These are phyloP conservation scores for Persicaria tinctoria DNA, from an alignment of 148 eudicot genomes.

Conservation along the genomic window DNA sequence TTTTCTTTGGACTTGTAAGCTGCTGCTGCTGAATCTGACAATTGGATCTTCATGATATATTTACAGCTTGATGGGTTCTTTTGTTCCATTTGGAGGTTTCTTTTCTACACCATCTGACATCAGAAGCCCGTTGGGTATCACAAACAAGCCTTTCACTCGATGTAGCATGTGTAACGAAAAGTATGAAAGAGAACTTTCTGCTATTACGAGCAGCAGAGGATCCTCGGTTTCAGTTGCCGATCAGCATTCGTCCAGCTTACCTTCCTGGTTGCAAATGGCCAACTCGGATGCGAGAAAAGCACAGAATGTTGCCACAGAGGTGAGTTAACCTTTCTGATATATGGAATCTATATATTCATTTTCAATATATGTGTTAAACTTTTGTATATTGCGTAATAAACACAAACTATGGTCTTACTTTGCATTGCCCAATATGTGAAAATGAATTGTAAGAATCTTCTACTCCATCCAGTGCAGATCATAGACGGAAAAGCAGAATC, in stretches of 20 bases:
- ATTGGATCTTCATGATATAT: conserved; percentile 14
- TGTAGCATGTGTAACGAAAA: conserved; percentile 60
- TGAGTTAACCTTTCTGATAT: conserved; percentile 29
- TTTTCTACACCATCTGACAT: conserved; percentile 62
- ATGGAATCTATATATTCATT: background rate
- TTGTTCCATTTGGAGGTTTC: conserved; percentile 97
- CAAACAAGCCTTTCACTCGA: conserved; percentile 27
- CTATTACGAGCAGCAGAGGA: conserved; percentile 27
- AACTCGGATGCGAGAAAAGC: conserved; percentile 39
- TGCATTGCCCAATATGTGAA: background rate
- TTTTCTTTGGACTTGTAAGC: background rate
- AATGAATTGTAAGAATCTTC: conserved; percentile 22
- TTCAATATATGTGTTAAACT: background rate
- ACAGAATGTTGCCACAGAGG: conserved; percentile 30
- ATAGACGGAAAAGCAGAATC: conserved; percentile 34
- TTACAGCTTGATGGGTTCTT: conserved; percentile 90
- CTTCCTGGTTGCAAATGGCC: conserved; percentile 47
- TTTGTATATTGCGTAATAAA: background rate
- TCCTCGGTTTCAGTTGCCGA: conserved; percentile 35
- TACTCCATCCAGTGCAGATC: conserved; percentile 70
- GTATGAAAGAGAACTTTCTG: conserved; percentile 55
- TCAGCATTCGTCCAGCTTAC: conserved; percentile 30
- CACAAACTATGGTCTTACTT: background rate
- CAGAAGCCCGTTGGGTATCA: conserved; percentile 24
- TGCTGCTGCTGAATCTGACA: background rate